Conservation (phyloP, 495 filamentous ascomycete species). For the Aspergillus egyptiacus region DNA sequence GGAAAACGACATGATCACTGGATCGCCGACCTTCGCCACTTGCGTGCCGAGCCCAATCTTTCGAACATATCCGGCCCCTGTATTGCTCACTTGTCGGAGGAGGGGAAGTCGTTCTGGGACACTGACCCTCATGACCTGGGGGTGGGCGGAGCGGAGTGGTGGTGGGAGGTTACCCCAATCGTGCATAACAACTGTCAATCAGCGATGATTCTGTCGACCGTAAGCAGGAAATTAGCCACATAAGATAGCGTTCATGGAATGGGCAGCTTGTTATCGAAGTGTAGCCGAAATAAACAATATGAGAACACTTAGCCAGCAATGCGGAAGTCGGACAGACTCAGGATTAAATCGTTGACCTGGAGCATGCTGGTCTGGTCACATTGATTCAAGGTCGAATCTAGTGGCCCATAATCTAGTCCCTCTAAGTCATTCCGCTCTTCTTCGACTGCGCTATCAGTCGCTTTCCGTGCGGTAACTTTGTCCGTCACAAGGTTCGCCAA, state of each 20-base stretch:
- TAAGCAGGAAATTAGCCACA: too few species aligned
- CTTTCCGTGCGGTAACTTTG: conserved; percentile 2
- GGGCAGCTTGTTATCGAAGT: too few species aligned
- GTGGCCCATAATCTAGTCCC: conserved; percentile 7
- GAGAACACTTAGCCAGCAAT: background rate
- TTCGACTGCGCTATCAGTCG: background rate
- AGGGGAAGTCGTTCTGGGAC: too few species aligned
- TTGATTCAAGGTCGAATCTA: conserved; percentile 22
- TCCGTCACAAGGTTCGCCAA: conserved; percentile 20
- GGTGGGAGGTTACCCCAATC: background rate
- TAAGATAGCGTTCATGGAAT: too few species aligned
- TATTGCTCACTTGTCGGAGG: too few species aligned
- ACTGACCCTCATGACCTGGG: conserved; percentile 11
- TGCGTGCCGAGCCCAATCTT: conserved; percentile 32
- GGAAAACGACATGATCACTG: conserved; percentile 38
- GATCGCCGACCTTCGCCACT: conserved; percentile 35
- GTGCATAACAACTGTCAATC: too few species aligned
- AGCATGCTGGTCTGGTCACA: conserved; percentile 26
- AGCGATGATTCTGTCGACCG: too few species aligned
- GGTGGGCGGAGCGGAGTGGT: conserved; percentile 11
- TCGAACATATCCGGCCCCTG: conserved; percentile 38
- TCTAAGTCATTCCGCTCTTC: conserved; percentile 4
- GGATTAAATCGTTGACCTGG: conserved; percentile 22
- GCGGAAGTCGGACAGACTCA: background rate
- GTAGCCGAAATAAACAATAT: too few species aligned